Percentiles rank a stretch among this genome's conserved stretches.
phyloP scores from a whole-genome alignment of 2,329 filamentous ascomycete species.

The Xylariaceae sp. region DNA sequence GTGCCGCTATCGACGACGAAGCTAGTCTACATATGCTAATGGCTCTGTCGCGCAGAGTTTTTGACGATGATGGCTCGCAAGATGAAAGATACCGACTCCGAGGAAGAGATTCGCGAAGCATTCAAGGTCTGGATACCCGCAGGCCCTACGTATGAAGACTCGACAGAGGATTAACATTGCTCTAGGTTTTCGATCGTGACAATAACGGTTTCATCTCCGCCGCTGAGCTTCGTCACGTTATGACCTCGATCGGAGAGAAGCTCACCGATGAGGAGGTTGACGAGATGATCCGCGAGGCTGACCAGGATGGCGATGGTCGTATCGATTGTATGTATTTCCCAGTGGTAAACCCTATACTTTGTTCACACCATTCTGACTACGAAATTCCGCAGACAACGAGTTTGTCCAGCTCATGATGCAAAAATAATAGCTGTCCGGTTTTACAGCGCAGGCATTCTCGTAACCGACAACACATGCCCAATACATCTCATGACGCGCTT shows the following conservation, averaged over 20 bases:
- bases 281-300: constrained; percentile 88
- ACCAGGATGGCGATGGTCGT: constrained; percentile 82
- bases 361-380: constrained; percentile 23
- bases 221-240: constrained; percentile 80
- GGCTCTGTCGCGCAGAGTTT: constrained; percentile 56
- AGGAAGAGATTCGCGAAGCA: constrained; percentile 84
- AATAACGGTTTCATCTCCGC: constrained; percentile 91
- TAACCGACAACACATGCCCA: constrained; percentile 26
- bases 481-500: constrained; percentile 23
- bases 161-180: constrained; percentile 16
- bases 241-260: constrained; percentile 90
- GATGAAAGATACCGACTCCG: constrained; percentile 90
- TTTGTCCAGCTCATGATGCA: constrained; percentile 96
- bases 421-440: constrained; percentile 55
- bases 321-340: constrained; percentile 67
- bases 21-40: constrained; percentile 25
- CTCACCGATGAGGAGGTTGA: constrained; percentile 86
- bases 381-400: constrained; percentile 67
- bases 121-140: constrained; percentile 60
- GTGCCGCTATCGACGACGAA: not conserved
- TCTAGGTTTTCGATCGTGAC: constrained; percentile 73
- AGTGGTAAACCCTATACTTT: not conserved
- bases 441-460: constrained; percentile 19
- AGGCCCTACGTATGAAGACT: constrained; percentile 2
- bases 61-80: constrained; percentile 91